phyloP scores from a whole-genome alignment of 495 filamentous ascomycete genomes.

The Penicillium taxi region DNA sequence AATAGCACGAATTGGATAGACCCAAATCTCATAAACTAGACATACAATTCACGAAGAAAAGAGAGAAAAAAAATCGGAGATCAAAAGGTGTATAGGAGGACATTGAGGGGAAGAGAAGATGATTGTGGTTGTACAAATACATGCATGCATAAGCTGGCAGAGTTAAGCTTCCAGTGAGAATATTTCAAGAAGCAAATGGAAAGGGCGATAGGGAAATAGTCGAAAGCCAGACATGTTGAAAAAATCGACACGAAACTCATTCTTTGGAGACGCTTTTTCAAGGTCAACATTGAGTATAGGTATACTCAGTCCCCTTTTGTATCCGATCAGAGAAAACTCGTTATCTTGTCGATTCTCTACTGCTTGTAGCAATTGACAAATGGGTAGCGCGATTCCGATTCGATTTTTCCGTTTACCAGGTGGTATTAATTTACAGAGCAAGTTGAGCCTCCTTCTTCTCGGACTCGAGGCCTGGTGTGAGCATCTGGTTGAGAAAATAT shows the following conservation, averaged over 20 bases:
- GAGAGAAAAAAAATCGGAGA: slow-evolving; percentile 12
- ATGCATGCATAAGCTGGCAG: slow-evolving; percentile 37
- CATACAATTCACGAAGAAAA: slow-evolving; percentile 23
- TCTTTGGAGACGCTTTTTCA: neutral
- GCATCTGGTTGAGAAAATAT: slow-evolving; percentile 28
- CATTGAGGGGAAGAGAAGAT: slow-evolving; percentile 21
- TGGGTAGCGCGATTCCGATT: slow-evolving; percentile 6
- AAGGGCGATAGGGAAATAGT: slow-evolving; percentile 12
- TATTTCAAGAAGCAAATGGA: slow-evolving; percentile 21
- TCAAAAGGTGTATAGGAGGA: slow-evolving; percentile 14
- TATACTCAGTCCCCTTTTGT: neutral
- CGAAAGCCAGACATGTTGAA: slow-evolving; percentile 7
- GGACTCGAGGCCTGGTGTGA: slow-evolving; percentile 33
- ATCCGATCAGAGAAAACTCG: no score
- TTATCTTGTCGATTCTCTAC: slow-evolving; percentile 1
- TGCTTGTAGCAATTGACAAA: neutral
- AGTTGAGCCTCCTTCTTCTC: slow-evolving; percentile 34
- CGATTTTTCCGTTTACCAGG: slow-evolving; percentile 10
- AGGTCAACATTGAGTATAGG: no score
- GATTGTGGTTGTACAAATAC: slow-evolving; percentile 38
- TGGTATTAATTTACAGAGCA: slow-evolving; percentile 34
- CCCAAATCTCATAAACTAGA: no score
- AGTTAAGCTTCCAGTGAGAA: slow-evolving; percentile 24
- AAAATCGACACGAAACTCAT: slow-evolving; percentile 4
- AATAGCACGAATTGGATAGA: no score